phyloP scores from a whole-genome alignment of 202 grass and related monocot genomes.

The Setaria viridis region DNA sequence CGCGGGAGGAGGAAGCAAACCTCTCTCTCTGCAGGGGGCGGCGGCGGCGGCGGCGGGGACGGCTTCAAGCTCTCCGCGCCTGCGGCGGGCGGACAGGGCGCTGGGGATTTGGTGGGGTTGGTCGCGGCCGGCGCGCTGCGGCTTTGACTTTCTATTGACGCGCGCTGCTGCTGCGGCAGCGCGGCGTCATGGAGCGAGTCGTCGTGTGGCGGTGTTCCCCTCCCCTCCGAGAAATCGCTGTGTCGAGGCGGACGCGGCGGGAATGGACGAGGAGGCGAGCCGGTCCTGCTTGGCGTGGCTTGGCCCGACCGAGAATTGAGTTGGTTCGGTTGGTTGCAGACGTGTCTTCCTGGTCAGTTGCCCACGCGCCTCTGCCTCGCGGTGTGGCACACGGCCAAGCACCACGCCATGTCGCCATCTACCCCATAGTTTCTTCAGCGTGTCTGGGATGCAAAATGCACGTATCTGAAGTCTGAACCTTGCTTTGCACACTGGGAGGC shows the following conservation, averaged over 20 bases:
- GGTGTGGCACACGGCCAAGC: not conserved
- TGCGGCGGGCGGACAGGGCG: not conserved
- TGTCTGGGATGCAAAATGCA: not conserved
- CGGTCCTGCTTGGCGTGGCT: slow-evolving; percentile 11
- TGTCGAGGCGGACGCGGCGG: not conserved
- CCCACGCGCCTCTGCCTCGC: not conserved
- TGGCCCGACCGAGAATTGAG: too few relatives aligned
- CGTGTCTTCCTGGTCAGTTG: not conserved
- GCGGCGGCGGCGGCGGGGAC: not conserved
- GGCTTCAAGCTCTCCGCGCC: not conserved
- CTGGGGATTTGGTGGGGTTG: slow-evolving; percentile 4
- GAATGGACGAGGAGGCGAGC: not conserved
- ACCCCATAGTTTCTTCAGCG: not conserved
- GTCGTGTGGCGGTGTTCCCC: not conserved
- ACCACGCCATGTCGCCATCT: not conserved
- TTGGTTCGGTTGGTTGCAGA: too few relatives aligned
- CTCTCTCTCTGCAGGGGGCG: slow-evolving; percentile 4
- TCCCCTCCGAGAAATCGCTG: not conserved
- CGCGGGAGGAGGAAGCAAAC: slow-evolving; percentile 8
- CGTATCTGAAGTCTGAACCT: not conserved
- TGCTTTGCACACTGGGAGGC: not conserved
- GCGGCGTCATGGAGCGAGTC: slow-evolving; percentile 6
- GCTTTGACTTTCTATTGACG: not conserved
- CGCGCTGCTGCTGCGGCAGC: slow-evolving; percentile 1
- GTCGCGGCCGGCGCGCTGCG: slow-evolving; percentile 16